Conservation (phyloP, 2,329 filamentous ascomycete genomes). For the Colletotrichum orbiculare region DNA sequence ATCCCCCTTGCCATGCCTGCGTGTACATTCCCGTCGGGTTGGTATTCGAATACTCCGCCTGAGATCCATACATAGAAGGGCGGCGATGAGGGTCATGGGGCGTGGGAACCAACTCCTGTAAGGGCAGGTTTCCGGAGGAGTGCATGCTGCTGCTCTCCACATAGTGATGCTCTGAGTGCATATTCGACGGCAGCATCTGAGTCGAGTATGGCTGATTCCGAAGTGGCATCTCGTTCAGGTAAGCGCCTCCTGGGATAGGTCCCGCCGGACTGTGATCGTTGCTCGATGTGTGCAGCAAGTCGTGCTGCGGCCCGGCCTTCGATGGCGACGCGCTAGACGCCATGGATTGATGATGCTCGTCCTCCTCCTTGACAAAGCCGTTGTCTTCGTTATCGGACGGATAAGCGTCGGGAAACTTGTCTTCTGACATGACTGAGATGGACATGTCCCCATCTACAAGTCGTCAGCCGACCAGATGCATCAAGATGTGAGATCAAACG, state of each 20-base stretch:
- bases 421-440: constrained; percentile 63
- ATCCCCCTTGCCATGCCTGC: constrained; percentile 57
- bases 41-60: constrained; percentile 58
- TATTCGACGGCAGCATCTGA: constrained; percentile 55
- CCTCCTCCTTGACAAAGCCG: constrained; percentile 54
- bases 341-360: constrained; percentile 52
- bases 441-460: constrained; percentile 58
- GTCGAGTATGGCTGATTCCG: constrained; percentile 54
- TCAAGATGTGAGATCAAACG: neutral
- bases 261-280: constrained; percentile 50
- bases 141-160: constrained; percentile 52
- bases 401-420: constrained; percentile 60
- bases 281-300: constrained; percentile 48
- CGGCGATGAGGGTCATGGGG: constrained; percentile 59
- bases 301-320: constrained; percentile 47
- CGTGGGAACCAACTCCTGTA: constrained; percentile 58
- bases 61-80: constrained; percentile 55
- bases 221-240: constrained; percentile 57
- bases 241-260: constrained; percentile 47
- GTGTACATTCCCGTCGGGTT: constrained; percentile 53
- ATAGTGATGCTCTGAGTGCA: constrained; percentile 53
- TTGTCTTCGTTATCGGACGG: constrained; percentile 60
- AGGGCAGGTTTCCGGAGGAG: constrained; percentile 48
- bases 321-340: constrained; percentile 49
- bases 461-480: neutral